phyloP scores from a whole-genome alignment of 371 early-diverging fungal species.

The Mucor indicus region DNA sequence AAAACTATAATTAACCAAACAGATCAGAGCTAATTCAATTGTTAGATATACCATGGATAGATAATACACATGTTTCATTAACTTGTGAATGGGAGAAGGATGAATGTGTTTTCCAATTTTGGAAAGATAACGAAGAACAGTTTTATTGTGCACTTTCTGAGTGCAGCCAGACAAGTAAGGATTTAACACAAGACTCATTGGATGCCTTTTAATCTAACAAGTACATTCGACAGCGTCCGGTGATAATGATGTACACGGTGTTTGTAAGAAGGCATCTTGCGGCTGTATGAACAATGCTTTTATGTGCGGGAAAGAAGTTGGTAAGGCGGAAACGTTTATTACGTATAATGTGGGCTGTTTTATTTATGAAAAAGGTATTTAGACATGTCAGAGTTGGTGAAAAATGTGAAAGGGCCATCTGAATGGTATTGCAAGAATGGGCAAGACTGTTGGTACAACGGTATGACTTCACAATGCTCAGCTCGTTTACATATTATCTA shows the following conservation, averaged over 20 bases:
- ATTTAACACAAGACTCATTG: neutral
- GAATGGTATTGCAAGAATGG: conserved; percentile 48
- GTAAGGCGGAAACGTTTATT: conserved; percentile 5
- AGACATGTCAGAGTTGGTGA: conserved; percentile 49
- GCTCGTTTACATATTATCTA: conserved; percentile 1
- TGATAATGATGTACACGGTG: conserved; percentile 37
- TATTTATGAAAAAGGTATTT: neutral
- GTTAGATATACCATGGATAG: conserved; percentile 53
- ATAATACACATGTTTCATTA: conserved; percentile 45
- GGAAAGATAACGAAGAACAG: conserved; percentile 56
- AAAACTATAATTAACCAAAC: neutral
- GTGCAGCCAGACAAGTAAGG: conserved; percentile 47
- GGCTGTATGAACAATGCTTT: conserved; percentile 53
- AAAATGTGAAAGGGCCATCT: conserved; percentile 47
- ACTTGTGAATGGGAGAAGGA: conserved; percentile 42
- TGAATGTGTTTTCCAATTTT: conserved; percentile 52
- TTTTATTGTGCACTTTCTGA: conserved; percentile 56
- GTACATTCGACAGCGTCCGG: conserved; percentile 12
- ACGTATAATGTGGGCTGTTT: neutral
- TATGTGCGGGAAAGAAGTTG: conserved; percentile 63
- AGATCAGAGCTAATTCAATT: neutral
- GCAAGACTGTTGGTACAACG: conserved; percentile 59
- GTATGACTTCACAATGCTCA: conserved; percentile 24
- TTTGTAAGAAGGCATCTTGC: conserved; percentile 48
- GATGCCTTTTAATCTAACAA: neutral